phyloP scores from a whole-genome alignment of 345 rosid genomes.

The Clarkia xantiana region DNA sequence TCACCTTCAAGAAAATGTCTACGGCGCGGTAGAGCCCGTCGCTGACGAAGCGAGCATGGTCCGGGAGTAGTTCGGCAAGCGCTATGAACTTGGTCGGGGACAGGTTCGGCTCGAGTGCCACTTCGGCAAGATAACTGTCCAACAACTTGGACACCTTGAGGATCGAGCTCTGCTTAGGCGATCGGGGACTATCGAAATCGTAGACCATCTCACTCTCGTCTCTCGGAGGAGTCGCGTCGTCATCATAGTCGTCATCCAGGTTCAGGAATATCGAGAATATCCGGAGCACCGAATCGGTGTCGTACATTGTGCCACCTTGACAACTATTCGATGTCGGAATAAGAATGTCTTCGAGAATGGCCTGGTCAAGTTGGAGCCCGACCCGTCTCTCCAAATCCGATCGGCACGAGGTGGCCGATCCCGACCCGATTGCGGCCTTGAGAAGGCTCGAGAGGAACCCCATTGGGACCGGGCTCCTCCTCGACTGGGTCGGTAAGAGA shows the following conservation, averaged over 20 bases:
- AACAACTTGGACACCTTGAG: conserved; percentile 83
- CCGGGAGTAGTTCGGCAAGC: conserved; percentile 77
- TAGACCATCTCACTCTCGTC: conserved; percentile 74
- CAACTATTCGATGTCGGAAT: conserved; percentile 48
- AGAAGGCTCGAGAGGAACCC: conserved; percentile 83
- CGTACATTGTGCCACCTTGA: conserved; percentile 44
- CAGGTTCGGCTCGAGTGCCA: conserved; percentile 69
- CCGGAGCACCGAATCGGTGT: conserved; percentile 69
- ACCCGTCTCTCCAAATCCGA: conserved; percentile 79
- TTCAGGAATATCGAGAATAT: conserved; percentile 79
- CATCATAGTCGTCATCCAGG: conserved; percentile 62
- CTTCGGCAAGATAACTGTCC: conserved; percentile 83
- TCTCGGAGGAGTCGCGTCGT: conserved; percentile 24
- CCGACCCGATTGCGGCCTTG: conserved; percentile 61
- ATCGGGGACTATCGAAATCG: conserved; percentile 82
- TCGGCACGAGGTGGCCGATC: conserved; percentile 53
- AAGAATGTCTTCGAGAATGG: conserved; percentile 92
- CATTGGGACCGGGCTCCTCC: conserved; percentile 80
- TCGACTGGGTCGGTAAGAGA: conserved; percentile 76
- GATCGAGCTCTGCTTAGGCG: conserved; percentile 90
- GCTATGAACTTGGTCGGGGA: conserved; percentile 68
- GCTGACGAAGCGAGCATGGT: conserved; percentile 78
- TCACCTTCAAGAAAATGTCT: conserved; percentile 81
- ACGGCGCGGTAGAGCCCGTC: conserved; percentile 91
- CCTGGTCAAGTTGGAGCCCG: conserved; percentile 89